Percentiles rank a stretch among this genome's conserved stretches.
These are phyloP conservation scores for Mimosa pudica DNA, from an alignment of 306 rosid species.

Conservation along the genomic window DNA sequence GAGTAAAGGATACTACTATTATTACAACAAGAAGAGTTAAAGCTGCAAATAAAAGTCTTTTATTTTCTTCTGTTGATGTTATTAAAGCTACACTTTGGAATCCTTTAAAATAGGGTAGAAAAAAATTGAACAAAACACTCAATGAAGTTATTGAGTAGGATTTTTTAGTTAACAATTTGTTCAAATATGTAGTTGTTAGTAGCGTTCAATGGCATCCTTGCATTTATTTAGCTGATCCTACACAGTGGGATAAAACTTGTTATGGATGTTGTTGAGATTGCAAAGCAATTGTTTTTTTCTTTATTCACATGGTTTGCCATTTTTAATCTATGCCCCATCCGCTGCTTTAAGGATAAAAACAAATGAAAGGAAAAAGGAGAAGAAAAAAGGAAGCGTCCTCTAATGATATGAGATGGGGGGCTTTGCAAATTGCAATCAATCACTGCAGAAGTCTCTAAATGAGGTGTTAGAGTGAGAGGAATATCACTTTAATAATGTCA, in stretches of 20 bases:
- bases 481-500: slow-evolving; percentile 40
- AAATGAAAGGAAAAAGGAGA: slow-evolving; percentile 33
- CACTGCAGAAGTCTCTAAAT: slow-evolving; percentile 32
- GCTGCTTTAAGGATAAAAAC: slow-evolving; percentile 13
- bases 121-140: too few species aligned
- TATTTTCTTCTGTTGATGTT: slow-evolving; percentile 29
- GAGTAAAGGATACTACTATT: slow-evolving; percentile 31
- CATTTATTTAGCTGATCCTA: too few species aligned
- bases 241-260: too few species aligned
- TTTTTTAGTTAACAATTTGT: too few species aligned
- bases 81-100: slow-evolving; percentile 20
- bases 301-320: slow-evolving; percentile 36
- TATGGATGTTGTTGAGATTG: too few species aligned
- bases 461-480: slow-evolving; percentile 43
- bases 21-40: slow-evolving; percentile 23
- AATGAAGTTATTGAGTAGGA: too few species aligned
- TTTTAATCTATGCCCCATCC: slow-evolving; percentile 29
- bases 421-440: slow-evolving; percentile 20
- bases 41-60: slow-evolving; percentile 30
- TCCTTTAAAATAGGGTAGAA: too few species aligned
- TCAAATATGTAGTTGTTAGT: too few species aligned
- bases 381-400: slow-evolving; percentile 34
- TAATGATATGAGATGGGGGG: slow-evolving; percentile 40
- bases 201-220: too few species aligned
- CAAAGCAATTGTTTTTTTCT: background rate